phyloP scores from a whole-genome alignment of 2,329 filamentous ascomycete genomes.

The Fusarium compactum region DNA sequence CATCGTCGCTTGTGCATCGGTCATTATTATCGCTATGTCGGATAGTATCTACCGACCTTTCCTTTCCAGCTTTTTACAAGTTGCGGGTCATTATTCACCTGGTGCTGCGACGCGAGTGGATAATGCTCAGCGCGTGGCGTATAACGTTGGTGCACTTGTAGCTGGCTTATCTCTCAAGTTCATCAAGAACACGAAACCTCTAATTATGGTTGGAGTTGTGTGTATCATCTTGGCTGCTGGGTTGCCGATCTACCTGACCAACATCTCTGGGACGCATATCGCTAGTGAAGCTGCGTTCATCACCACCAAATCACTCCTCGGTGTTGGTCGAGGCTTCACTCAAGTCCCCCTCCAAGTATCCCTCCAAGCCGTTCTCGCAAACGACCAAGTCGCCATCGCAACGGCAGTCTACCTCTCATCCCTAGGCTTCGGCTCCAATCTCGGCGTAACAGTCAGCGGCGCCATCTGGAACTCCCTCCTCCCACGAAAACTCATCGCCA shows the following conservation, averaged over 20 bases:
- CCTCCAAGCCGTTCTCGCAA: conserved; percentile 15
- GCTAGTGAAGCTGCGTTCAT: conserved; percentile 34
- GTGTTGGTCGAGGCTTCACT: conserved; percentile 27
- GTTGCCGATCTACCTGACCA: conserved; percentile 33
- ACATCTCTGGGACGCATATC: conserved; percentile 29
- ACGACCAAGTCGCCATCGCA: conserved; percentile 32
- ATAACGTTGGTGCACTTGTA: conserved; percentile 18
- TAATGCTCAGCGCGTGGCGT: conserved; percentile 29
- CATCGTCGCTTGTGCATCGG: conserved; percentile 30
- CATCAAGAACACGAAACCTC: conserved; percentile 30
- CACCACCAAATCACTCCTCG: conserved; percentile 30
- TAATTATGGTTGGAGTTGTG: conserved; percentile 25
- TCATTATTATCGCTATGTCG: conserved; percentile 33
- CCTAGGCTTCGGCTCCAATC: conserved; percentile 29
- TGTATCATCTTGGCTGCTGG: conserved; percentile 36
- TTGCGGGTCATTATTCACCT: conserved; percentile 28
- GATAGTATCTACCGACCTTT: conserved; percentile 34
- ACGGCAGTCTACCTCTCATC: conserved; percentile 37
- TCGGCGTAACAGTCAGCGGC: conserved; percentile 29
- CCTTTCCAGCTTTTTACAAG: conserved; percentile 31
- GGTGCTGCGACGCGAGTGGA: conserved; percentile 33
- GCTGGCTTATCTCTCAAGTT: conserved; percentile 26
- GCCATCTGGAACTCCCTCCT: conserved; percentile 39
- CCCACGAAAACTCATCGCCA: conserved; percentile 9
- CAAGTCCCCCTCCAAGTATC: conserved; percentile 28